Base-by-base conservation (phyloP, 1,139 yeast species). In the Taiozyma sp. region DNA sequence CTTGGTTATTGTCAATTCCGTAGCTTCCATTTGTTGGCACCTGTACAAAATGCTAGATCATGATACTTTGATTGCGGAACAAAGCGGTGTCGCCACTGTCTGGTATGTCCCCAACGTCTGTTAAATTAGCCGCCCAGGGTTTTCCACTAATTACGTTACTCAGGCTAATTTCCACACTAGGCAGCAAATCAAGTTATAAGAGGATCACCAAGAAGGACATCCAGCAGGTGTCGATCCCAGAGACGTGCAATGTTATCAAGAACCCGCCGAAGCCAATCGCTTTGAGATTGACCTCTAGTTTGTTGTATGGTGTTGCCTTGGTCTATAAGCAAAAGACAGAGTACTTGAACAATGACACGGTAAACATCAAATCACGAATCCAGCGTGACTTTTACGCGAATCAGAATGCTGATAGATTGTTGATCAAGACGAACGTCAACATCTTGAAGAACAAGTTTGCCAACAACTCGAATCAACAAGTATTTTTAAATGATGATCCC, bases 231-330 rank as follows among this genome's bases (percentile, higher is more conserved):
- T 76, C 81, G 2, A 79, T 81, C 30, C 83, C 84, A 0, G 62
- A 67, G 10, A 69, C 76, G 0, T 80, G 85, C 57, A 55, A 57
- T 1, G 66, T 66, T 7, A 66, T 79, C 43, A 60, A 66, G 8
- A 51, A 60, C 3, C 63, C 70, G 2, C 56, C 62, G 3, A 52
- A 62, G 1, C 64, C 70, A 1, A 58, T 70, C 24, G 70, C 76
- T 2, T 70, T 83, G 29, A 64, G 84, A 38, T 68, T 75, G 29
- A 69, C 77, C 0, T 79, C 87, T 0, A 77, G 70, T 51, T 64
- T 84, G 27, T 64, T 84, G 54, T 76, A 78, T 57, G 91, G 91
- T 0, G 73, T 83, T 2, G 71, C 85, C 0, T 61, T 83, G 42
- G 73, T 80, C 34, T 82, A 79, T 63, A 76, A 71, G 52, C 76